These are phyloP conservation scores for Citrus inodora DNA, from an alignment of 345 rosid genomes.

Conservation along the genomic window DNA sequence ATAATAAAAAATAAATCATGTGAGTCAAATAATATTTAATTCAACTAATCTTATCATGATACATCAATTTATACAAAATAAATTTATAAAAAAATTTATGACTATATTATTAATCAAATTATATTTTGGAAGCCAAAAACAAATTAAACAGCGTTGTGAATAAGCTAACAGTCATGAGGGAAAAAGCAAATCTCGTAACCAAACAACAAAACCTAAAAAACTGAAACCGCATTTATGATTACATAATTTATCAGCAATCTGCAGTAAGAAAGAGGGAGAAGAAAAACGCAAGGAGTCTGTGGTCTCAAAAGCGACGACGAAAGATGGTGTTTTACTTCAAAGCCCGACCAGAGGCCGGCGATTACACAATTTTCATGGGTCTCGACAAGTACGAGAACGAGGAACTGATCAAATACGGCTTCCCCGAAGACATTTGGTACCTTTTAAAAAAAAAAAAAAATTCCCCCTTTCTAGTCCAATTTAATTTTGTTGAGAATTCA, in stretches of 20 bases:
- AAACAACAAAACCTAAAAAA: neutral
- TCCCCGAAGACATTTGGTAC: constrained; percentile 96
- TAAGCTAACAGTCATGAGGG: neutral
- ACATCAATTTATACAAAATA: too few species aligned
- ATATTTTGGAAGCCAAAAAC: too few species aligned
- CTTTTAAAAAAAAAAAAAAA: too few species aligned
- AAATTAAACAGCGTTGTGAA: neutral
- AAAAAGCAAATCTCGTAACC: neutral
- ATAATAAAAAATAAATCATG: too few species aligned
- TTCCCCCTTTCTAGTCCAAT: neutral
- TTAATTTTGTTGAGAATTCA: neutral
- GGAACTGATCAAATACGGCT: constrained; percentile 97
- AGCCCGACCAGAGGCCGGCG: constrained; percentile 92
- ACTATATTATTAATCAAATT: too few species aligned
- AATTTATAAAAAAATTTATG: too few species aligned
- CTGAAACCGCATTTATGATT: too few species aligned
- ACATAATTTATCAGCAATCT: neutral
- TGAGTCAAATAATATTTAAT: too few species aligned
- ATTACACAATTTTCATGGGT: constrained; percentile 98
- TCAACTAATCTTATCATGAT: too few species aligned
- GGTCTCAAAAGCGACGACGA: neutral
- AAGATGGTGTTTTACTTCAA: constrained; percentile 91
- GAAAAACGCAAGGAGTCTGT: neutral
- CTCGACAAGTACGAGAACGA: constrained; percentile 99
- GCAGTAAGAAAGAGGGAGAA: neutral